Percentiles rank a stretch among this genome's conserved stretches.
These are phyloP conservation scores for Trematosphaeria pertusa DNA, from an alignment of 2,329 filamentous ascomycete species.

Conservation along the genomic window DNA sequence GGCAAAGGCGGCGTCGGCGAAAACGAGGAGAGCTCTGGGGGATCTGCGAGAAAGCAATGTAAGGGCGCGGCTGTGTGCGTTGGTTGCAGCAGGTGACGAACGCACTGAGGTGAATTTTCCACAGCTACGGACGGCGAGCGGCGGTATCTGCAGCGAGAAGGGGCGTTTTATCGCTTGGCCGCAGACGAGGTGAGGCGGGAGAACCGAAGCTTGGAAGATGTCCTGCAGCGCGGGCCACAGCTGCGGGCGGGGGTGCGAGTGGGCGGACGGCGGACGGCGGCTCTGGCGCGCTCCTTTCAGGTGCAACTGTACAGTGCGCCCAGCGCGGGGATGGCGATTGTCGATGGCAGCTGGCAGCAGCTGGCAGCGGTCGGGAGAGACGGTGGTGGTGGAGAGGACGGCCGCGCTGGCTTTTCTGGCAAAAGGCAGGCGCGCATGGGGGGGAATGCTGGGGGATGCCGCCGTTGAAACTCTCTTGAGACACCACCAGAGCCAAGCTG, in stretches of 20 bases:
- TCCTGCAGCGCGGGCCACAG: conserved; percentile 14
- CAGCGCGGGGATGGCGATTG: too few species aligned
- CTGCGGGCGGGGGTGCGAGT: conserved; percentile 4
- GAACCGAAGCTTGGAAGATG: conserved; percentile 30
- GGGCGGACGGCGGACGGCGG: not conserved
- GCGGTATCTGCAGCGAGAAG: conserved; percentile 43
- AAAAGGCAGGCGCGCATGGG: conserved; percentile 32
- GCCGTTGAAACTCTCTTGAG: conserved; percentile 16
- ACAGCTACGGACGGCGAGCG: conserved; percentile 27
- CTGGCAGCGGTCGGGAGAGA: too few species aligned
- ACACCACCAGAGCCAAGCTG: conserved; percentile 28
- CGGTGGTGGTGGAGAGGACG: conserved; percentile 5
- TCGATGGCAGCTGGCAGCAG: too few species aligned
- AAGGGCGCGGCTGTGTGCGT: conserved; percentile 7
- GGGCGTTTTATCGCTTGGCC: conserved; percentile 46
- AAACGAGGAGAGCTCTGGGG: conserved; percentile 2
- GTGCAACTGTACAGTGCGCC: too few species aligned
- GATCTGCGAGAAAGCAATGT: conserved; percentile 1
- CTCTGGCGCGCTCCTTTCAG: too few species aligned
- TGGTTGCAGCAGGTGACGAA: conserved; percentile 9
- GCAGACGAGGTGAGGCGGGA: conserved; percentile 42
- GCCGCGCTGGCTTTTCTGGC: conserved; percentile 25
- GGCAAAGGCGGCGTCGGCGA: conserved; percentile 9
- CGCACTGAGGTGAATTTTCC: conserved; percentile 27
- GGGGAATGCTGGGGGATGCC: conserved; percentile 15